Conservation (phyloP, 2,329 filamentous ascomycete species). For the Colletotrichum sp. region DNA sequence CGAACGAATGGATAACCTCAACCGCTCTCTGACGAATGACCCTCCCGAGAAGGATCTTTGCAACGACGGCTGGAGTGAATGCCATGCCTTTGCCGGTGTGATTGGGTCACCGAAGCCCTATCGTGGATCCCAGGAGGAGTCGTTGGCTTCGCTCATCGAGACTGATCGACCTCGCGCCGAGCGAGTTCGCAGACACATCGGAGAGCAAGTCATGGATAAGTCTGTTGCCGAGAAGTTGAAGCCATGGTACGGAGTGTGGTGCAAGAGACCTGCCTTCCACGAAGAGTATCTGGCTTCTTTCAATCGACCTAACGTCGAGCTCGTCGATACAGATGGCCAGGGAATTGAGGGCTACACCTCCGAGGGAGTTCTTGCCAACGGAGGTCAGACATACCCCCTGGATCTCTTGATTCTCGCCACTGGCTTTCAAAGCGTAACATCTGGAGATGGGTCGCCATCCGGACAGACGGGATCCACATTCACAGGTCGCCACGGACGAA, state of each 20-base stretch:
- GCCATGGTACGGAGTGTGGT: slow-evolving; percentile 65
- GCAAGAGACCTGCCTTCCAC: slow-evolving; percentile 68
- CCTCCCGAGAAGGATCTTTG: slow-evolving; percentile 42
- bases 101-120: slow-evolving; percentile 43
- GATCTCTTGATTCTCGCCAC: slow-evolving; percentile 44
- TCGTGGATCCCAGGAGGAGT: slow-evolving; percentile 35
- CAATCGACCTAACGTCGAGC: slow-evolving; percentile 61
- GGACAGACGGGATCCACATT: background rate
- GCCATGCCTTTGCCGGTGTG: slow-evolving; percentile 35
- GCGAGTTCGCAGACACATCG: slow-evolving; percentile 47
- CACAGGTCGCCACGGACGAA: background rate
- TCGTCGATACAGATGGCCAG: slow-evolving; percentile 63
- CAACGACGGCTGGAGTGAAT: slow-evolving; percentile 50
- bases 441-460: slow-evolving; percentile 7
- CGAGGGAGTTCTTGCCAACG: slow-evolving; percentile 46
- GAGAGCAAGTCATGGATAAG: slow-evolving; percentile 53
- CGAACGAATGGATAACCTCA: slow-evolving; percentile 39
- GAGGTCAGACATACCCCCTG: slow-evolving; percentile 50
- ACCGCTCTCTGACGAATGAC: slow-evolving; percentile 41
- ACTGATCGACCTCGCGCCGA: slow-evolving; percentile 48
- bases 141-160: slow-evolving; percentile 40
- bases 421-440: slow-evolving; percentile 34
- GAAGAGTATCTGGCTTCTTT: slow-evolving; percentile 63
- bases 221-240: slow-evolving; percentile 56
- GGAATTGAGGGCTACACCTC: slow-evolving; percentile 51